Evolutionary conservation across 2,329 filamentous ascomycete genomes (phyloP), one percentile per base, ranked within the genome.

Genomic region (Orbilia quercus): DNA sequence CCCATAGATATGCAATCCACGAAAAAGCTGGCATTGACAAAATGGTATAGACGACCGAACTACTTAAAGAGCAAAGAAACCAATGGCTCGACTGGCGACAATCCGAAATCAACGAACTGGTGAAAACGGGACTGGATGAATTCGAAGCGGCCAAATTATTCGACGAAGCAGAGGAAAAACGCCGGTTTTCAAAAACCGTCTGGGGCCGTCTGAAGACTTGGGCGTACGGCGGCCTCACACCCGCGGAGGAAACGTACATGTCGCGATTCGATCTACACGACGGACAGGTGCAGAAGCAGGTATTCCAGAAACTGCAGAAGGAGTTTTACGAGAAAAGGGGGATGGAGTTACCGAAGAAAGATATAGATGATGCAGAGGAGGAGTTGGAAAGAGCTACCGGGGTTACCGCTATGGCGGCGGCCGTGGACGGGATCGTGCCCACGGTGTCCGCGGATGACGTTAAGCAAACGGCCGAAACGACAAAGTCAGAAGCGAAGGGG

Each of bases 161-260:
- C 53, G 58, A 57, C 42, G 48, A 70, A 16, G 57, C 55, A 11
- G 67, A 74, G n/a, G 44, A 65, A n/a, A 70, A 64, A 22, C 36
- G 60, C 54, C 74, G 65, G 18, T 55, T 57, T 50, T 70, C 72
- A 6, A 75, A 76, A 16, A 75, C 76, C 7, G 31, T 76, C 1
- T 69, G 63, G 12, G 62, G 65, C 7, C 67, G 75, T 7, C 14
- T 77, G 23, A 77, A 76, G 59, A 66, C 69, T 11, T 78, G 76
- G 76, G 76, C 75, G 4, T 59, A 77, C 42, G 73, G 71, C 44
- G 77, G 76, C 20, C 57, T 77, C 31, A 77, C 77, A 9, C 76
- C 77, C 3, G 76, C 76, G 3, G 75, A 77, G 60, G 74, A 77
- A 45, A 76, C 77, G 47, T 70, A 75, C 57, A 73, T 72, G 59